Percentiles rank a stretch among this genome's conserved stretches.
Conservation (phyloP, 1,139 yeast species). For the Yamadazyma taylorii region DNA sequence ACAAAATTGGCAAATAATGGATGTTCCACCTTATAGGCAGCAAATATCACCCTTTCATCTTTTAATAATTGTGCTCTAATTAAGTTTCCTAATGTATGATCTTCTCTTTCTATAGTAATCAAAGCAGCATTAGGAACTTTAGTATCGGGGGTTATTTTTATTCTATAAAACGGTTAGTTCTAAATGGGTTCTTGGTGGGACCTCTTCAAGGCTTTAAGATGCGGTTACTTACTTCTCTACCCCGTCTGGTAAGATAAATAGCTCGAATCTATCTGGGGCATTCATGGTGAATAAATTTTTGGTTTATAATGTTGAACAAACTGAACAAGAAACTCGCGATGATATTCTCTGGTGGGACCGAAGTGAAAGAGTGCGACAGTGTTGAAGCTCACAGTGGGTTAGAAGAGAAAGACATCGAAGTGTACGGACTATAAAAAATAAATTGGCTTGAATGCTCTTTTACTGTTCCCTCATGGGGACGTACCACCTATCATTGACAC, state of each 20-base stretch:
- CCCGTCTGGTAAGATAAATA: conserved; percentile 96
- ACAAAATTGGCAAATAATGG: conserved; percentile 94
- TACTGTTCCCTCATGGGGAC: too few species aligned
- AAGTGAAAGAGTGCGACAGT: too few species aligned
- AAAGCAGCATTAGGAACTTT: conserved; percentile 95
- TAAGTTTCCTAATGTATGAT: conserved; percentile 91
- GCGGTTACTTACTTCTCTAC: conserved; percentile 66
- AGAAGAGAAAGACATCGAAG: too few species aligned
- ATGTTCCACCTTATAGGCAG: conserved; percentile 97
- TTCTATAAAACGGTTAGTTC: conserved; percentile 30
- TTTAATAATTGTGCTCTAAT: conserved; percentile 81
- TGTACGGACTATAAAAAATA: too few species aligned
- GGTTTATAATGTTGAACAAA: not conserved
- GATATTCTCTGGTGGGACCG: not conserved
- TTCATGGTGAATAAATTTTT: conserved; percentile 53
- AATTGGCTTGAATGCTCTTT: too few species aligned
- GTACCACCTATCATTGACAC: too few species aligned
- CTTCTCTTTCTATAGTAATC: conserved; percentile 92
- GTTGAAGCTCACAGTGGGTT: too few species aligned
- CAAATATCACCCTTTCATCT: conserved; percentile 86
- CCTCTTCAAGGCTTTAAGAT: not conserved
- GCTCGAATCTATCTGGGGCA: conserved; percentile 98
- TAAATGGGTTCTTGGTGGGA: not conserved
- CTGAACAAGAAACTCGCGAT: too few species aligned
- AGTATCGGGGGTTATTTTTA: conserved; percentile 88